phyloP scores from a whole-genome alignment of 352 stramenopile genomes.

The Pythium apleroticum region DNA sequence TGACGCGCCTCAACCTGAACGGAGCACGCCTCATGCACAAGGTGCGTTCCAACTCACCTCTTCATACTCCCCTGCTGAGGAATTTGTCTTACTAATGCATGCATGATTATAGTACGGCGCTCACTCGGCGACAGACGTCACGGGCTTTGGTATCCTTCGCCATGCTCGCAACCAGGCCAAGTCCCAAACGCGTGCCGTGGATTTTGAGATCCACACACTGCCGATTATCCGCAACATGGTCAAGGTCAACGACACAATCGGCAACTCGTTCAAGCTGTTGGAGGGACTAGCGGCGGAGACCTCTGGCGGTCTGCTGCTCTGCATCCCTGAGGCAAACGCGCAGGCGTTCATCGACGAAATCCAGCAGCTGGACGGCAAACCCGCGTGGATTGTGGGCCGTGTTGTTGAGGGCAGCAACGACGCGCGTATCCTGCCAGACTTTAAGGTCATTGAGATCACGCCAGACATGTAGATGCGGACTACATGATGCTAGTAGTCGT shows the following conservation, averaged over 20 bases:
- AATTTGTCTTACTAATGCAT: too few relatives aligned
- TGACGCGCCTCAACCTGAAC: conserved; percentile 92
- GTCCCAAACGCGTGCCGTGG: conserved; percentile 86
- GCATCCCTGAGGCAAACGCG: conserved; percentile 82
- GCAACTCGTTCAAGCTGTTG: conserved; percentile 92
- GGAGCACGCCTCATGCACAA: conserved; percentile 91
- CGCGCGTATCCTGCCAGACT: conserved; percentile 53
- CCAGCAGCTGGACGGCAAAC: conserved; percentile 82
- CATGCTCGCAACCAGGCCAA: conserved; percentile 93
- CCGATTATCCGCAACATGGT: conserved; percentile 91
- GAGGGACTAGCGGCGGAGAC: conserved; percentile 93
- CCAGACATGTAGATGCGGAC: conserved; percentile 35
- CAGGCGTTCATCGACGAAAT: conserved; percentile 88
- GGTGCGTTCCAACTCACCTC: conserved; percentile 28
- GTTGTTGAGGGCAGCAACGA: conserved; percentile 78
- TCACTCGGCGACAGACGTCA: conserved; percentile 95
- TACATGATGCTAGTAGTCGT: too few relatives aligned
- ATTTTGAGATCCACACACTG: conserved; percentile 92
- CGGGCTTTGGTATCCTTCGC: conserved; percentile 94
- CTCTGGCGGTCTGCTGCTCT: conserved; percentile 93
- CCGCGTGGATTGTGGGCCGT: conserved; percentile 92
- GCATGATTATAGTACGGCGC: conserved; percentile 67
- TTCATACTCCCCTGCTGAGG: too few relatives aligned
- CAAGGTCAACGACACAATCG: conserved; percentile 84
- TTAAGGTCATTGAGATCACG: conserved; percentile 58